A percentile compares a stretch with the other conserved stretches of the same genome.
Conservation (phyloP, 2,329 filamentous ascomycete genomes). For the Trichoderma atroviride region DNA sequence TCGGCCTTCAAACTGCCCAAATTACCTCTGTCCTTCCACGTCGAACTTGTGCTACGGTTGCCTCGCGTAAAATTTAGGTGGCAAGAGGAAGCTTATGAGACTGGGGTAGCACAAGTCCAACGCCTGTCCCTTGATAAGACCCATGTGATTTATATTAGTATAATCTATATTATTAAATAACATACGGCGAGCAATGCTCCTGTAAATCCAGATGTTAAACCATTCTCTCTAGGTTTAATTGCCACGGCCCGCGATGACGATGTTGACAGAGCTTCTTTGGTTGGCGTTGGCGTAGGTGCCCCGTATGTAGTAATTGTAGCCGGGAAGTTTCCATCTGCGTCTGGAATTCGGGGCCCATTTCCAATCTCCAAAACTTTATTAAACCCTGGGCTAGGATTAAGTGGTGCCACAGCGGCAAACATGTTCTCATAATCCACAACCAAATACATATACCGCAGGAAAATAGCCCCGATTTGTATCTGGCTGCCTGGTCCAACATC, state of each 20-base stretch:
- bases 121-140: not conserved
- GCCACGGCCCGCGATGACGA: not conserved
- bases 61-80: too few species aligned
- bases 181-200: not conserved
- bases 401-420: not conserved
- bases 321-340: not conserved
- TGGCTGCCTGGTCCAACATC: not conserved
- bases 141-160: not conserved
- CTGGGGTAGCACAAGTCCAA: not conserved
- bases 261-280: not conserved
- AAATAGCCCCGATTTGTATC: not conserved
- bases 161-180: not conserved
- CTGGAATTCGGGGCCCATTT: not conserved
- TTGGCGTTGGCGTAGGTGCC: not conserved
- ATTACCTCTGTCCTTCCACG: too few species aligned
- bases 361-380: not conserved
- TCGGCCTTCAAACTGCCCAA: too few species aligned
- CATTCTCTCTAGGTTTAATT: not conserved
- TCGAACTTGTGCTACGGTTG: too few species aligned
- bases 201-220: not conserved
- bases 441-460: not conserved
- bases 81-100: not conserved
- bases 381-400: not conserved
- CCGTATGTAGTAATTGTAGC: not conserved
- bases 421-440: not conserved